Base-by-base conservation (phyloP, 306 rosid genomes). In the Benincasa hispida region DNA sequence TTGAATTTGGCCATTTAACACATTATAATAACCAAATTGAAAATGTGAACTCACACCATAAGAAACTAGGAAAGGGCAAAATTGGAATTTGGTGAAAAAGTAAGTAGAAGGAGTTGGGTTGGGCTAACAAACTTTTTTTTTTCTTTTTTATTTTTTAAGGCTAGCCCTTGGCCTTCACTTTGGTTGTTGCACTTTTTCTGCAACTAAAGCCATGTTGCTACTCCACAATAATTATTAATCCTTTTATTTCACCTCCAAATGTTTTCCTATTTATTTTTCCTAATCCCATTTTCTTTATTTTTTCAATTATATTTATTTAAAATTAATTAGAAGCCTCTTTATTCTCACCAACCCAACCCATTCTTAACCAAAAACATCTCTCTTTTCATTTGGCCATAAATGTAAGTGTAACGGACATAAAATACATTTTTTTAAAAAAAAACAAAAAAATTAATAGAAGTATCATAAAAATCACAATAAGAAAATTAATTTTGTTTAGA, bases 141-240 rank as follows among this genome's bases (percentile, higher is more conserved):
- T 6, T 39, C 8, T 39, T 32, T 32, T 32, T 32, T 30, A 3
- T 30, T 30, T 30, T 30, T 30, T 37, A n/a, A n/a, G n/a, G n/a
- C n/a, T n/a, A n/a, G 39, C 50, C 0, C 3, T 45, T 6, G 0
- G 1, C 42, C 19, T 70, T 68, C 34, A 15, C 17, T 25, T 15
- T 47, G 76, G 76, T 70, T 69, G 76, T 47, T 70, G 76, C 24
- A 70, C 57, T 70, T 47, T 14, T 47, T 69, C 22, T 42, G 57
- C 37, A 69, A 15, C 56, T 39, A 68, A 68, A 42, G 74, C 56
- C 55, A 69, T 13, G 5, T 21, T 69, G 74, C 75, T 45, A 69
- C 74, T 68, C 74, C 55, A 68, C 25, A 22, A 5, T 41, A 41
- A 68, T 39, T 62, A 62, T 30, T 32, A 30, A 7, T 14, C 13